Evolutionary conservation across 23 red algal species (phyloP).

Genomic region (Chondrus crispus): DNA sequence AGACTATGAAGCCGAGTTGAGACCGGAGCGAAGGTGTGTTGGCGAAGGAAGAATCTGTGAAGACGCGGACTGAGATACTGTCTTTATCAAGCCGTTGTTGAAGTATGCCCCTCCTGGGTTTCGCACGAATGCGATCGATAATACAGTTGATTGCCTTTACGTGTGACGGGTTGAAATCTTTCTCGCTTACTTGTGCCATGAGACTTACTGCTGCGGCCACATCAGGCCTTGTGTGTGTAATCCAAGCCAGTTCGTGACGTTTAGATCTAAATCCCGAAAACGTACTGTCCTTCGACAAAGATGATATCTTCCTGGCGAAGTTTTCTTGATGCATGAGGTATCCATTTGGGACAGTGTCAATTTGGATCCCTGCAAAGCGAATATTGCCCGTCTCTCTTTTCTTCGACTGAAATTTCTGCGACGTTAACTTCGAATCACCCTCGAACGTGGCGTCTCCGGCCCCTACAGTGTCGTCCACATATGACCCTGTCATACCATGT

Average conservation of each 20-base stretch:
- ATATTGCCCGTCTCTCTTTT: not conserved
- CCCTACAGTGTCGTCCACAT: conserved; percentile 29
- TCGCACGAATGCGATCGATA: not conserved
- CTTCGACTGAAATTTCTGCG: conserved; percentile 17
- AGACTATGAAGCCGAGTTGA: not conserved
- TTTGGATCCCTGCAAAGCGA: not conserved
- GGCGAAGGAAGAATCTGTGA: not conserved
- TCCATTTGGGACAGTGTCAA: not conserved
- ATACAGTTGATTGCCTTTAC: not conserved
- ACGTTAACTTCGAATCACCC: not conserved
- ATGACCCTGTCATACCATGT: conserved; percentile 18
- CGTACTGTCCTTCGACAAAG: not conserved
- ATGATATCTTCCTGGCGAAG: not conserved
- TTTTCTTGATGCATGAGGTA: not conserved
- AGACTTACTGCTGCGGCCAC: not conserved
- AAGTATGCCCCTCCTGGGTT: not conserved
- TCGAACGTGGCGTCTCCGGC: conserved; percentile 8
- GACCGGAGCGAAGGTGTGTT: not conserved
- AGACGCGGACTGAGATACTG: not conserved
- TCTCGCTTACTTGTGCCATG: not conserved
- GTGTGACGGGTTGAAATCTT: not conserved
- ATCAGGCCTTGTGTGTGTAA: not conserved
- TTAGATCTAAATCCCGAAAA: not conserved
- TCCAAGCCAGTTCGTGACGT: not conserved
- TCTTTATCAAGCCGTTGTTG: not conserved